Evolutionary conservation across 768 basidiomycete genomes (phyloP), one percentile per base, ranked within the genome.

Genomic region (Amyloporia xantha): DNA sequence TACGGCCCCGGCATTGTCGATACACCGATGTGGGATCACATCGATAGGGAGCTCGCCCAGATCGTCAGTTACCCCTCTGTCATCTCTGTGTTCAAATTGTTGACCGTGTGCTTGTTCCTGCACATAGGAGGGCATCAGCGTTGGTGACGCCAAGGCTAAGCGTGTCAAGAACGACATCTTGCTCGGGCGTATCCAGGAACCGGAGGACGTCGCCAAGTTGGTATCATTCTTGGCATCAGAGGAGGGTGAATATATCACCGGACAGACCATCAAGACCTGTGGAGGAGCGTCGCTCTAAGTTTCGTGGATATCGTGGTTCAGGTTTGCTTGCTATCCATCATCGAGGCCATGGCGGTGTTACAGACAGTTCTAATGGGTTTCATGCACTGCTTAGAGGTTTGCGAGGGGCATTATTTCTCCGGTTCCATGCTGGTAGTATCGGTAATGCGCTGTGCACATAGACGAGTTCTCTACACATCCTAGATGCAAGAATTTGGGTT

Each of bases 21-120:
- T 47, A 64, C 63, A 23, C 63, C 63, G 5, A 64, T 64, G 63
- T 64, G 63, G 63, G 61, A 64, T 26, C 63, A 64, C 51, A 64
- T 64, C 39, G 63, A 64, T 44, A 52, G 53, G 28, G 63, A 61
- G 40, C 59, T 64, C 20, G 61, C 63, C 11, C 26, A 47, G 35
- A 62, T 64, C 38, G 62, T 60, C 41, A 46, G 62, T 54, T 23
- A 11, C 24, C n/a, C n/a, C n/a, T n/a, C n/a, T 19, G 27, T 13
- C 23, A 4, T 12, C 23, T 19, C 11, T 3, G 6, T 44, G 39
- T 25, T 19, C 17, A 13, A n/a, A 19, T 17, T 12, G 13, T 6
- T 30, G 19, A 42, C 41, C 38, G 21, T 4, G 39, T 41, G 50
- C 10, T 41, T 9, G n/a, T 41, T 21, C 51, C 28, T 26, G 21